A percentile compares a stretch with the other conserved stretches of the same genome.
These are phyloP conservation scores for Podospora sp. DNA, from an alignment of 495 filamentous ascomycete genomes.

Conservation along the genomic window DNA sequence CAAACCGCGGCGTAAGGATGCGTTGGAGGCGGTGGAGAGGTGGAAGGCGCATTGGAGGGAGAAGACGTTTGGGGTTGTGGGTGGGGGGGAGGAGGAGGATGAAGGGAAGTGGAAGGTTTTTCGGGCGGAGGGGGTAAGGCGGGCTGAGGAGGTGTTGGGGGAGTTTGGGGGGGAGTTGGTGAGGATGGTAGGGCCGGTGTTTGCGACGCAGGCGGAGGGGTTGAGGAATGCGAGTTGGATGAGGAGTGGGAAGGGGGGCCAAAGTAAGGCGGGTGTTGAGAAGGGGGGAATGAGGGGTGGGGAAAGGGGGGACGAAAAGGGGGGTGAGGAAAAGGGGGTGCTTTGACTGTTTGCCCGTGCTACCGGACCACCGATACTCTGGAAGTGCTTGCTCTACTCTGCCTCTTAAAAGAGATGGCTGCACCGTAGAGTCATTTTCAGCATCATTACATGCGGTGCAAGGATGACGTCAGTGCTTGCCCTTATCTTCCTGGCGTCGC, in stretches of 20 bases:
- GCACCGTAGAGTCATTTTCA: no score
- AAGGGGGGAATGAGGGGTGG: no score
- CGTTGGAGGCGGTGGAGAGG: constrained; percentile 26
- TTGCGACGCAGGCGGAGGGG: constrained; percentile 48
- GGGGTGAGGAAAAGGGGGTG: no score
- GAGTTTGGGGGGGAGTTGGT: constrained; percentile 47
- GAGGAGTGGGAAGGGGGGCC: background rate
- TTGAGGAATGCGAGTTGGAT: constrained; percentile 41
- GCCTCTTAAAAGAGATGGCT: no score
- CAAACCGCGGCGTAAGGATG: constrained; percentile 35
- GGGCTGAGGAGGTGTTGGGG: constrained; percentile 39
- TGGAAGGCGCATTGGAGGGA: background rate
- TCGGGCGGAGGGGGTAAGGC: constrained; percentile 5
- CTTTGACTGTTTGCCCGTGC: no score
- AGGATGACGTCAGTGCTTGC: no score
- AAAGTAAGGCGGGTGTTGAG: background rate
- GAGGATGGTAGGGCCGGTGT: constrained; percentile 38
- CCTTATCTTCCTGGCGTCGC: no score
- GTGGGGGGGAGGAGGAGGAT: constrained; percentile 25
- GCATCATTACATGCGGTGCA: no score
- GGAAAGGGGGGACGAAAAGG: no score
- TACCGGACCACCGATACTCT: no score
- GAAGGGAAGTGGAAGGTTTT: background rate
- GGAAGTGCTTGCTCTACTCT: no score
- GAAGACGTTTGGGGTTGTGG: background rate